Percentiles rank a stretch among this genome's conserved stretches.
These are phyloP conservation scores for Camellia oleifera DNA, from an alignment of 179 eudicot species.

Conservation along the genomic window DNA sequence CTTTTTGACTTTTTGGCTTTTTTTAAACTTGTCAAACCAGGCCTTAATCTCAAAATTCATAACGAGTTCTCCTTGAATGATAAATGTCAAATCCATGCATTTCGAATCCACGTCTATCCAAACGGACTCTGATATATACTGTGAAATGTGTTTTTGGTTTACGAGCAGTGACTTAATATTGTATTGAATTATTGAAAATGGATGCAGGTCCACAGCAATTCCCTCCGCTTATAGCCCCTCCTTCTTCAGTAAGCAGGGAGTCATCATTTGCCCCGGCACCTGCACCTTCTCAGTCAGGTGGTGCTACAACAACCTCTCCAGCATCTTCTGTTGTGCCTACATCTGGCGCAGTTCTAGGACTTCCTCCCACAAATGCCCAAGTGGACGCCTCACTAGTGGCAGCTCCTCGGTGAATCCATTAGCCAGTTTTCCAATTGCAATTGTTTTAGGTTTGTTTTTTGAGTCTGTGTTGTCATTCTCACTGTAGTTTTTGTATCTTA, in stretches of 20 bases:
- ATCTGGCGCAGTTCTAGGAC: constrained; percentile 42
- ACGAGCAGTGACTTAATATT: background rate
- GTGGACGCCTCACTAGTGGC: constrained; percentile 36
- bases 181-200: constrained; percentile 12
- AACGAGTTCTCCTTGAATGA: no score
- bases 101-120: no score
- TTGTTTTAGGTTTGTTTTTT: constrained; percentile 21
- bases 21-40: no score
- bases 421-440: constrained; percentile 18
- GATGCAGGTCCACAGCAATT: constrained; percentile 70
- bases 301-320: constrained; percentile 28
- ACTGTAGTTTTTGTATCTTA: constrained; percentile 10
- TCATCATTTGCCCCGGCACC: constrained; percentile 73
- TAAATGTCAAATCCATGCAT: no score
- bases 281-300: constrained; percentile 49
- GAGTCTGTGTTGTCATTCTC: constrained; percentile 10
- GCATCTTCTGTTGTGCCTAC: constrained; percentile 47
- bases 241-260: constrained; percentile 43
- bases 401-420: constrained; percentile 28
- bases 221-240: constrained; percentile 69
- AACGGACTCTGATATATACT: background rate
- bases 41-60: no score
- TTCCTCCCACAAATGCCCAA: constrained; percentile 56
- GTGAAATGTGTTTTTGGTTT: background rate
- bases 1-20: no score